These are phyloP conservation scores for Alternaria gansuensis DNA, from an alignment of 2,329 filamentous ascomycete species.

Conservation along the genomic window DNA sequence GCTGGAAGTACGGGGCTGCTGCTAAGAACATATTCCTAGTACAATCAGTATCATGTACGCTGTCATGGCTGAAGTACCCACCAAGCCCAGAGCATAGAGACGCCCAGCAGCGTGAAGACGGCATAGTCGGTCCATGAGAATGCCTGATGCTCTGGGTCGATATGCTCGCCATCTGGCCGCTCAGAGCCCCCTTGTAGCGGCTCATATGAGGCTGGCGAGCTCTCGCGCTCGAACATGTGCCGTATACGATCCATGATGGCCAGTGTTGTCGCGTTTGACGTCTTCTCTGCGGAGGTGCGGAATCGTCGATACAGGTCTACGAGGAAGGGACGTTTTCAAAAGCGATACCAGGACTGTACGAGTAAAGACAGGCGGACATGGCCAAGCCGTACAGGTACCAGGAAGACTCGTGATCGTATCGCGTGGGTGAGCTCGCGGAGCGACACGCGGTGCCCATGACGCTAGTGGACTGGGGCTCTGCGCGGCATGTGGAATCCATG, in stretches of 20 bases:
- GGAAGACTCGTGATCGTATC: constrained; percentile 26
- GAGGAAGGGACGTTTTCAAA: constrained; percentile 21
- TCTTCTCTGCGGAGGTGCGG: constrained; percentile 15
- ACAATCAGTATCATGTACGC: constrained; percentile 20
- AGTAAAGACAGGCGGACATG: constrained; percentile 33
- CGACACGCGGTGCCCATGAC: constrained; percentile 10
- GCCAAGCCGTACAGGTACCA: constrained; percentile 21
- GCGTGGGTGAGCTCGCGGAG: constrained; percentile 26
- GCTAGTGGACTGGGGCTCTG: constrained; percentile 19
- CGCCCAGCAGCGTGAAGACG: constrained; percentile 84
- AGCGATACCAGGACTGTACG: constrained; percentile 10
- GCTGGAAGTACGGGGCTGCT: constrained; percentile 90
- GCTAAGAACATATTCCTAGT: constrained; percentile 97
- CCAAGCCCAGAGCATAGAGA: constrained; percentile 99
- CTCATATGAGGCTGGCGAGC: constrained; percentile 47
- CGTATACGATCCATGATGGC: constrained; percentile 50
- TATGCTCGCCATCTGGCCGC: constrained; percentile 45
- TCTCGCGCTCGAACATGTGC: constrained; percentile 41
- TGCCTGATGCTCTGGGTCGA: constrained; percentile 36
- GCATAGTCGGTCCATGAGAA: constrained; percentile 90
- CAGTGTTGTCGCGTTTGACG: constrained; percentile 12
- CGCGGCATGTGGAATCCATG: constrained; percentile 15
- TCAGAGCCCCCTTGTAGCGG: constrained; percentile 52
- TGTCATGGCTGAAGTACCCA: constrained; percentile 55
- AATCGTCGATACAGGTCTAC: constrained; percentile 10